phyloP scores from a whole-genome alignment of 2,329 filamentous ascomycete species.

The Cytospora leucostoma region DNA sequence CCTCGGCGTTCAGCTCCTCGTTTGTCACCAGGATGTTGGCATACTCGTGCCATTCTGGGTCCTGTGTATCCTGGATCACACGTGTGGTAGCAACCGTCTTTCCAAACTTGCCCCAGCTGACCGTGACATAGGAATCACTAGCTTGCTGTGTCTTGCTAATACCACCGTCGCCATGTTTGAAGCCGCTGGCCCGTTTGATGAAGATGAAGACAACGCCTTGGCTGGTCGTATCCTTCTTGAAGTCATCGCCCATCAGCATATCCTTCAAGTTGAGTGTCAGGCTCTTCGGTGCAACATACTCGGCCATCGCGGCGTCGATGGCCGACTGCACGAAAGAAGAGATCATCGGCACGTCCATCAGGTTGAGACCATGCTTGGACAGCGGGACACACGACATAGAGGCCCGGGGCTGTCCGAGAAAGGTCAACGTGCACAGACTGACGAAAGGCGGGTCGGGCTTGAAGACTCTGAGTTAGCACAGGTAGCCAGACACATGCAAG shows the following conservation, averaged over 20 bases:
- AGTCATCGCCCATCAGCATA: conserved; percentile 76
- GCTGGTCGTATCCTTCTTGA: conserved; percentile 71
- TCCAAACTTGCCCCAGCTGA: conserved; percentile 78
- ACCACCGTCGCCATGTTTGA: conserved; percentile 69
- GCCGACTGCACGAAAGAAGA: conserved; percentile 74
- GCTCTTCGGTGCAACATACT: conserved; percentile 77
- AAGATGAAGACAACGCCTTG: conserved; percentile 66
- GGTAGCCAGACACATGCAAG: not conserved
- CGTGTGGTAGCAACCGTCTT: conserved; percentile 68
- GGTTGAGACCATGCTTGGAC: conserved; percentile 67
- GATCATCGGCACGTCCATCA: conserved; percentile 75
- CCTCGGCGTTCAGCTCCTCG: conserved; percentile 71
- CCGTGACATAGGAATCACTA: conserved; percentile 70
- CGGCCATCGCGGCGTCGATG: conserved; percentile 71
- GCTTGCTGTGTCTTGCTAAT: conserved; percentile 63
- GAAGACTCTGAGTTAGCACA: not conserved
- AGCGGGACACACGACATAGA: conserved; percentile 70
- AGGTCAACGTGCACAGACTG: conserved; percentile 71
- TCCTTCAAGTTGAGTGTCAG: conserved; percentile 73
- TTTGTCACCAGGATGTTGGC: conserved; percentile 68
- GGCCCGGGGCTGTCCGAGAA: conserved; percentile 74
- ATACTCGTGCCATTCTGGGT: conserved; percentile 72
- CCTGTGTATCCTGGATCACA: conserved; percentile 64
- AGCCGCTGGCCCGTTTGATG: conserved; percentile 67
- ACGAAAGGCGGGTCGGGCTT: conserved; percentile 74